Evolutionary conservation across 2,329 filamentous ascomycete genomes (phyloP), one percentile per base, ranked within the genome.

Genomic region (Aspergillus sp.): DNA sequence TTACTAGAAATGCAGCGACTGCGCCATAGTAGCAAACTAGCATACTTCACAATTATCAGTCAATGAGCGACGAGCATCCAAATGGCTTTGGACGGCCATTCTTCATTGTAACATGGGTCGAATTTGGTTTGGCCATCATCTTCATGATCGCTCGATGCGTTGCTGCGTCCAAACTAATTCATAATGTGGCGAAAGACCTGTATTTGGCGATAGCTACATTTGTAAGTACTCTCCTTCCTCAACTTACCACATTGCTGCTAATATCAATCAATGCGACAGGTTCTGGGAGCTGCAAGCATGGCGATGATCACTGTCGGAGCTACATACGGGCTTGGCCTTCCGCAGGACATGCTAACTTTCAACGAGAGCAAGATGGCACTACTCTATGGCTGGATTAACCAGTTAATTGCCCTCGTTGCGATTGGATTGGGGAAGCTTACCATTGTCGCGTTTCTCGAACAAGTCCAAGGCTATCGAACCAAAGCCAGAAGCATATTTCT

Each of bases 301-400:
- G 36, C 52, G 12, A 54, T 67, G 49, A 53, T 64, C 25, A 66
- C 59, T 4, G 13, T 61, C 12, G 59, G 55, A 25, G 58, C 67
- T n/a, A 48, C 55, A 41, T 55, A 63, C 23, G 67, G 67, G 6
- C 52, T 67, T 8, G 67, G 68, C 4, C 38, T 60, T 3, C 56
- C 60, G 9, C 25, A 59, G 15, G n/a, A 28, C 23, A 21, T 54
- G 13, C 56, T 64, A 10, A 52, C 50, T 3, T 4, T 32, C 2
- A 21, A 54, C 1, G 41, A 64, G 17, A 50, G 38, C 3, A 30
- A 17, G 8, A n/a, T 50, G 9, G 63, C 65, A 4, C 59, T 67
- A 10, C 57, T 67, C 38, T 69, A 63, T 59, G 63, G 63, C 10
- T 69, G 66, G 64, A 47, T 68, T n/a, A 67, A 66, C 30, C 66